Percentiles rank a stretch among this genome's conserved stretches.
Evolutionary conservation across 2,329 filamentous ascomycete genomes (phyloP).

Genomic region (Pseudopithomyces chartarum): DNA sequence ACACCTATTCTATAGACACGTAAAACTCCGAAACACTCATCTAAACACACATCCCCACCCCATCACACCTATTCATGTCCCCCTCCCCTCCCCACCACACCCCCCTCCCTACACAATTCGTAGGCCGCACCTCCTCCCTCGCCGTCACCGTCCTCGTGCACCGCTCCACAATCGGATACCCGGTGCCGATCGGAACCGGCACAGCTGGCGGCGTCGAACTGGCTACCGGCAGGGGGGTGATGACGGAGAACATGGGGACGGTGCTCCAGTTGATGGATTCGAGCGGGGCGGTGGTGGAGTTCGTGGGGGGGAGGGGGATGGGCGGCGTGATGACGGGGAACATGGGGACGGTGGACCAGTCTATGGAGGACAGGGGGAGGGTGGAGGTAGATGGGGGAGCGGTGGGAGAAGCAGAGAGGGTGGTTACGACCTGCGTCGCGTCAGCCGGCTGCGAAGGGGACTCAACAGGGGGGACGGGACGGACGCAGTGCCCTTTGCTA

Average conservation of each 20-base stretch:
- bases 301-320: too few species aligned
- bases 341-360: too few species aligned
- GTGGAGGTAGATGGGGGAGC: too few species aligned
- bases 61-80: slow-evolving; percentile 6
- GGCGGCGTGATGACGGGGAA: too few species aligned
- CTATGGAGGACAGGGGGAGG: neutral
- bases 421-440: neutral
- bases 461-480: neutral
- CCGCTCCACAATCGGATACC: neutral
- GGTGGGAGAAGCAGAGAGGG: too few species aligned
- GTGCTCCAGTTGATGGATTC: neutral
- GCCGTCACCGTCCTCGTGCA: slow-evolving; percentile 12
- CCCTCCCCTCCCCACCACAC: slow-evolving; percentile 7
- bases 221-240: too few species aligned
- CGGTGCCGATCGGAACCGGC: neutral
- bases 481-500: slow-evolving; percentile 45
- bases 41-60: slow-evolving; percentile 1
- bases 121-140: slow-evolving; percentile 8
- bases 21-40: too few species aligned
- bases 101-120: slow-evolving; percentile 10
- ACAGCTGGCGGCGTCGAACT: neutral
- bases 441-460: neutral
- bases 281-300: too few species aligned
- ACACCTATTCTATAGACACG: too few species aligned
- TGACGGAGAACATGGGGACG: too few species aligned